phyloP scores from a whole-genome alignment of 2,329 filamentous ascomycete genomes.

The Alternaria longipes region DNA sequence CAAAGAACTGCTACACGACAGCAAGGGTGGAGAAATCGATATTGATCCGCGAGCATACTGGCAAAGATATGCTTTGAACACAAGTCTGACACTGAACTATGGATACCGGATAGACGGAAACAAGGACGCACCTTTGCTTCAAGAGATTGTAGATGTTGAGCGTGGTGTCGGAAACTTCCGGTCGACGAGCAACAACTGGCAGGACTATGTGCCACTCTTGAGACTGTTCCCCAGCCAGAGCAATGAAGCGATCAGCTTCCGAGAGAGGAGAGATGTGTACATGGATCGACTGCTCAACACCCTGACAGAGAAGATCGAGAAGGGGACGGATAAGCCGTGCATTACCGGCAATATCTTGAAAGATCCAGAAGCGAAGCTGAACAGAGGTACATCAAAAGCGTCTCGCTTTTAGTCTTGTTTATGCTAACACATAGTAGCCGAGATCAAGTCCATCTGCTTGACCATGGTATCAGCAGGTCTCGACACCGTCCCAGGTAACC shows the following conservation, averaged over 20 bases:
- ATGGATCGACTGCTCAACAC: constrained; percentile 67
- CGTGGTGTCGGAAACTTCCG: constrained; percentile 78
- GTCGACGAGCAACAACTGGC: constrained; percentile 83
- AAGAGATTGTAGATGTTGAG: constrained; percentile 80
- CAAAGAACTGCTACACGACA: constrained; percentile 74
- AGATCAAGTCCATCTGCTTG: constrained; percentile 81
- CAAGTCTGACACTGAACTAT: constrained; percentile 80
- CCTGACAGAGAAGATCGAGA: constrained; percentile 68
- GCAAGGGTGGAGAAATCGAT: constrained; percentile 67
- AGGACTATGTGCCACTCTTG: constrained; percentile 82
- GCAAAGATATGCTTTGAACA: constrained; percentile 79
- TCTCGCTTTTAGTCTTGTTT: neutral
- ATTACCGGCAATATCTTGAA: constrained; percentile 77
- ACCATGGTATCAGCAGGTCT: constrained; percentile 84
- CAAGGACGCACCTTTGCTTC: constrained; percentile 71
- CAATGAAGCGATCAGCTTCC: constrained; percentile 70
- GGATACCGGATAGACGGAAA: constrained; percentile 78
- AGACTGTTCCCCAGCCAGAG: constrained; percentile 71
- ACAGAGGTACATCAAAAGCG: constrained; percentile 61
- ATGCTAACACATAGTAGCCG: constrained; percentile 60
- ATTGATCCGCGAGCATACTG: constrained; percentile 78
- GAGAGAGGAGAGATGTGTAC: constrained; percentile 73
- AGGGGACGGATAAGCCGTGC: constrained; percentile 72
- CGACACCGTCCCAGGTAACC: constrained; percentile 81
- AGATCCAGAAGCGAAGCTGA: constrained; percentile 73